phyloP scores from a whole-genome alignment of 192 early-diverging fungal species.

The Podila minutissima region DNA sequence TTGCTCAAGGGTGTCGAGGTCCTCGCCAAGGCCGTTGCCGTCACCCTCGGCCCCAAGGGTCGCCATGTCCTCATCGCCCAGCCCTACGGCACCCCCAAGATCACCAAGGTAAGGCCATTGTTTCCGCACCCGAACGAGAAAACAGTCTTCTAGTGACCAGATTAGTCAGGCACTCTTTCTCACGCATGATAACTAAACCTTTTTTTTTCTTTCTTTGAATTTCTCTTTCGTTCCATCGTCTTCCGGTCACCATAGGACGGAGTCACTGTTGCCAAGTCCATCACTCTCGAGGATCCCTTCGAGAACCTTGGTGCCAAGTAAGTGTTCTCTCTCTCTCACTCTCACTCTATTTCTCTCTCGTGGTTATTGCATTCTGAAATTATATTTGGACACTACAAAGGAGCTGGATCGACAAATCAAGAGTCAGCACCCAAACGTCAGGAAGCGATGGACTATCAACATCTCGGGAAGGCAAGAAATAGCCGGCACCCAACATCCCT shows the following conservation, averaged over 20 bases:
- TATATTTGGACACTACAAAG: no score
- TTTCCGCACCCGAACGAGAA: not conserved
- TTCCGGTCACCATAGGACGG: conserved; percentile 79
- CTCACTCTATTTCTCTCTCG: not conserved
- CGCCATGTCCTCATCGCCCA: conserved; percentile 99
- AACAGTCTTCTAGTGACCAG: no score
- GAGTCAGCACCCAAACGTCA: not conserved
- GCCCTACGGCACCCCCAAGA: conserved; percentile 97
- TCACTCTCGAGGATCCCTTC: conserved; percentile 97
- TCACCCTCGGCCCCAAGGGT: conserved; percentile 99
- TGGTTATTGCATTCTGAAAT: no score
- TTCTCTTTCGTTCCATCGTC: not conserved
- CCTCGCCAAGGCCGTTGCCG: conserved; percentile 98
- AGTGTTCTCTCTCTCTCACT: conserved; percentile 6
- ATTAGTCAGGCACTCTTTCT: no score
- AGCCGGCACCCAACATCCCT: no score
- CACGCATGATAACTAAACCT: not conserved
- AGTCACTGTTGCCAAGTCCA: conserved; percentile 98
- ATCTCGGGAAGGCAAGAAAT: no score
- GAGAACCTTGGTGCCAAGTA: conserved; percentile 98
- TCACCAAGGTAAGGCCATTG: conserved; percentile 76
- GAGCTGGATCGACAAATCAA: not conserved
- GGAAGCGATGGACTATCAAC: not conserved
- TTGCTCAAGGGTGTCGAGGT: conserved; percentile 96
- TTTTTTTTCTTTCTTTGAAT: not conserved